Base-by-base conservation (phyloP, 345 rosid species). In the Toxicodendron radicans region DNA sequence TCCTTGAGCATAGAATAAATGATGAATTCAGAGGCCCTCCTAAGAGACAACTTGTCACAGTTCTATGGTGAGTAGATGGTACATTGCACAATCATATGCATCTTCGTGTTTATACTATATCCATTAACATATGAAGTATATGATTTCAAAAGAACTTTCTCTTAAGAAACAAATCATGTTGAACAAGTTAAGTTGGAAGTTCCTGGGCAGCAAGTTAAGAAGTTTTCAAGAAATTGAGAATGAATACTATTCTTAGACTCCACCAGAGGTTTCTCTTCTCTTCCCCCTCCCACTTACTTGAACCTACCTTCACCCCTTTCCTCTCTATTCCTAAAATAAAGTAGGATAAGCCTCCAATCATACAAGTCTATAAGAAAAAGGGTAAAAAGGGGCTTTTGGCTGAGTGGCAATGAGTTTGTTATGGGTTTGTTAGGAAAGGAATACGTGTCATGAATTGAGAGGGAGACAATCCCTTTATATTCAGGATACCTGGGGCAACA, bases 1-100 rank as follows among this genome's bases (percentile, higher is more conserved):
- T 92, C 77, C 97, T 94, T 71, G 98, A 94, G 76, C 98, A 94
- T 87, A 80, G 94, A 81, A 82, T 79, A 49, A 94, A 94, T 54
- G 93, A 94, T 66, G 97, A 94, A 74, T 94, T 94, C 60, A 88
- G 97, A 10, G 98, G 97, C 17, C 86, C 94, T 49, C 98, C 97
- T 7, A 88, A 76, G 87, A 83, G 83, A 66, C 98, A 94, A 77
- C 2, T 90, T 41, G 76, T 85, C 52, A 94, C 97, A 18, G 75
- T 88, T 64, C 78, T 94, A 16, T 92, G 97, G 97, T 91, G 70
- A 84, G 95, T 83, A 68, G 49, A 48, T 67, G 32, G 5, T 53
- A 46, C 21, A 61, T 73, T 62, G 18, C 33, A 64, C 16, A 60
- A 30, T 68, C 73, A 52, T 77, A 23, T 18, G 16, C 38, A 32